Evolutionary conservation across 2,329 filamentous ascomycete species (phyloP).

Genomic region (Penicillium sp.): DNA sequence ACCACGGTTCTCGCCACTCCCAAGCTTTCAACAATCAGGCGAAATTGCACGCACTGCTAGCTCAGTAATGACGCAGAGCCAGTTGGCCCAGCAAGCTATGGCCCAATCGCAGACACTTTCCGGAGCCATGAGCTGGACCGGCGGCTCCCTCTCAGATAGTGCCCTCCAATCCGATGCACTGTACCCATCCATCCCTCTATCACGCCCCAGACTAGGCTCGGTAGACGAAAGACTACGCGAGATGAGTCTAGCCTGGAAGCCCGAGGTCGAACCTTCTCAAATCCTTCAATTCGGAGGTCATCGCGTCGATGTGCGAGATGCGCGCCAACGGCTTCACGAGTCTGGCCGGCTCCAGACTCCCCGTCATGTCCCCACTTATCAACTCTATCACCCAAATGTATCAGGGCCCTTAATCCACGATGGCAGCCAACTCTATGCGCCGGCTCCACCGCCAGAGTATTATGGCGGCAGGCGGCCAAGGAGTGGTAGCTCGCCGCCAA

Average conservation of each 20-base stretch:
- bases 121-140: constrained; percentile 23
- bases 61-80: constrained; percentile 4
- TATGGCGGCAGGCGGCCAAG: constrained; percentile 23
- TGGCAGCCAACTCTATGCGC: constrained; percentile 13
- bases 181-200: constrained; percentile 13
- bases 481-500: constrained; percentile 34
- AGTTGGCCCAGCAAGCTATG: background rate
- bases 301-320: constrained; percentile 31
- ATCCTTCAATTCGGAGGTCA: constrained; percentile 28
- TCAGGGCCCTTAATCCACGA: constrained; percentile 31
- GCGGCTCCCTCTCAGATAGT: constrained; percentile 10
- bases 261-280: constrained; percentile 12
- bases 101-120: constrained; percentile 19
- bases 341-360: constrained; percentile 15
- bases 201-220: constrained; percentile 16
- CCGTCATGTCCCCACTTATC: constrained; percentile 20
- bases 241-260: constrained; percentile 16
- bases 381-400: constrained; percentile 27
- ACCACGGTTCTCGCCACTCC: constrained; percentile 24
- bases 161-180: constrained; percentile 20
- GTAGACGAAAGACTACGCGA: constrained; percentile 20
- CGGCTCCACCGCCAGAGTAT: constrained; percentile 13
- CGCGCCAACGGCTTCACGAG: constrained; percentile 26
- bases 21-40: constrained; percentile 15
- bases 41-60: constrained; percentile 6